Base-by-base conservation (phyloP, 2,329 filamentous ascomycete genomes). In the Diaporthe sp. region DNA sequence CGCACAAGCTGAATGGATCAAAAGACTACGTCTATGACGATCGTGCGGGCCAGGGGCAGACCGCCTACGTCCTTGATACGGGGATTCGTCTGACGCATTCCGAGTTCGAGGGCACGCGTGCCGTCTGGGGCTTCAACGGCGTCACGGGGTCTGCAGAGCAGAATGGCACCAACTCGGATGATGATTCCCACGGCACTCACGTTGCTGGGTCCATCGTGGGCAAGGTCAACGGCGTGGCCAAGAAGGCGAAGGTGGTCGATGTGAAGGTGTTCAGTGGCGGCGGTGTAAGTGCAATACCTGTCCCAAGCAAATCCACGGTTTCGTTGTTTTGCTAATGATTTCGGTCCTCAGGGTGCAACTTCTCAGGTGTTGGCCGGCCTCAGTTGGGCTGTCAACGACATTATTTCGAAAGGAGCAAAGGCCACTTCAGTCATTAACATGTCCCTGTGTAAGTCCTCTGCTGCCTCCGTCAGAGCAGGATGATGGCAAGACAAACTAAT, bases 191-290 rank as follows among this genome's bases (percentile, higher is more conserved):
- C 20, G 63, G 63, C 10, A 67, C 63, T 17, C 63, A 67, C 15
- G 63, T 67, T 25, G 63, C 63, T 51, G 63, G 63, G 22, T 67
- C 63, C 4, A 67, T 67, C 25, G 63, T 67, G 28, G 63, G 63
- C 44, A 67, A 37, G 63, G 63, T 51, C 20, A 67, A 67, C 20
- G 63, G 63, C 8, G 63, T 67, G 47, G 63, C 63, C 12, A 67
- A 67, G 31, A 67, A 67, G 31, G 63, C 63, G 13, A 67, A 25
- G 44, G 63, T 67, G 28, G 31, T 67, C 4, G 63, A 67, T 37
- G 63, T 67, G 20, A 67, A 67, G 31, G 63, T 67, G 1, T 67
- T 67, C 44, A 51, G 44, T 6, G 20, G 22, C 3, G 63, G 63
- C 34, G 13, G 5, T 51, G 63, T 67, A 67, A 5, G 63, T 67